phyloP scores from a whole-genome alignment of 768 basidiomycete genomes.

The Amanita rimosa region DNA sequence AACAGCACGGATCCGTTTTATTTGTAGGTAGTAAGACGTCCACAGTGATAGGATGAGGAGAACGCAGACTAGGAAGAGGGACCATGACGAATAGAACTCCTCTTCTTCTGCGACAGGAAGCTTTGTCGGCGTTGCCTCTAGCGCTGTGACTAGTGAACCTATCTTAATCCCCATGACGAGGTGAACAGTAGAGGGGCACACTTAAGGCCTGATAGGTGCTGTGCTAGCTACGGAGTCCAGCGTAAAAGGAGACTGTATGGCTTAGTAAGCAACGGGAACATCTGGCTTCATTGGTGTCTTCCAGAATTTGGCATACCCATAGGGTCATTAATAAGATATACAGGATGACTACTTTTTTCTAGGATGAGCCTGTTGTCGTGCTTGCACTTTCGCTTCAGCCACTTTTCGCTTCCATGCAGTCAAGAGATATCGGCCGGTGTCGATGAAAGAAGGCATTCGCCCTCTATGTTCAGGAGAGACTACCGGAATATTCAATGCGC shows the following conservation, averaged over 20 bases:
- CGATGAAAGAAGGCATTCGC: constrained; percentile 19
- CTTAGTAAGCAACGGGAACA: constrained; percentile 1
- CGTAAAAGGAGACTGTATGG: not conserved
- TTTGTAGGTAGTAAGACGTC: constrained; percentile 97
- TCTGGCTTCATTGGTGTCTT: no score
- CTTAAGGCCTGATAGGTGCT: constrained; percentile 7
- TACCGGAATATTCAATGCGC: constrained; percentile 24
- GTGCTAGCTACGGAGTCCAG: no score
- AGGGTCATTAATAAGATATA: no score
- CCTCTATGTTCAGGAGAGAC: constrained; percentile 17
- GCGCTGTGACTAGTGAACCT: constrained; percentile 22
- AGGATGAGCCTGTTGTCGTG: constrained; percentile 10
- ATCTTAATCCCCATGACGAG: constrained; percentile 25
- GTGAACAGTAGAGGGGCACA: constrained; percentile 9
- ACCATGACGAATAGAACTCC: constrained; percentile 89
- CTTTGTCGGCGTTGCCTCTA: constrained; percentile 19
- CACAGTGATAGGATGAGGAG: constrained; percentile 90
- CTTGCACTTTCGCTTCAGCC: constrained; percentile 12
- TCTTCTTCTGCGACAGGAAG: constrained; percentile 55
- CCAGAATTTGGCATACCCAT: no score
- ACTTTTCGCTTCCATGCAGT: constrained; percentile 14
- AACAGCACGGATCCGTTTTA: constrained; percentile 88
- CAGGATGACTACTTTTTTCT: constrained; percentile 9
- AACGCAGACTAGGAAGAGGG: constrained; percentile 85
- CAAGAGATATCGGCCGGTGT: constrained; percentile 14